Conservation (phyloP, 2,329 filamentous ascomycete species). For the Sporothrix inflata region DNA sequence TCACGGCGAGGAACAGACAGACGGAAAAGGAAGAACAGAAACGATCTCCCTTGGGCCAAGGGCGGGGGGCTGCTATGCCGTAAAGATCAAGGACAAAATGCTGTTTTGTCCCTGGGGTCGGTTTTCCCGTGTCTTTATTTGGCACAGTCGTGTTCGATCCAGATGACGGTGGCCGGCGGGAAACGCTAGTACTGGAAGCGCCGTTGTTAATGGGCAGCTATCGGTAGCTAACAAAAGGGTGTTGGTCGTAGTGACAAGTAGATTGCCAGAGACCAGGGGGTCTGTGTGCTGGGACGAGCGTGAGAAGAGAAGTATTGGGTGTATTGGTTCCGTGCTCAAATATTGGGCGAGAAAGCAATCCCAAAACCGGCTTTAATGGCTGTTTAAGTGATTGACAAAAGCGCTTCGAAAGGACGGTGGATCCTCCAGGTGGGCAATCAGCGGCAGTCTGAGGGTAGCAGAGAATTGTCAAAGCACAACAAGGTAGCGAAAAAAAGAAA, state of each 20-base stretch:
- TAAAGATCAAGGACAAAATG: background rate
- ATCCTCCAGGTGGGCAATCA: slow-evolving; percentile 17
- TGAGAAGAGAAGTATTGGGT: background rate
- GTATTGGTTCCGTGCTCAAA: background rate
- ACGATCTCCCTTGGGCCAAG: background rate
- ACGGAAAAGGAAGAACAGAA: background rate
- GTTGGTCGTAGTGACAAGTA: background rate
- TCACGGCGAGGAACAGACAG: background rate
- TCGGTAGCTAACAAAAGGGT: background rate
- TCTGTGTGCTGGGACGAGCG: background rate
- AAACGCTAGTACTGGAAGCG: slow-evolving; percentile 16
- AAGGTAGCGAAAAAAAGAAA: background rate
- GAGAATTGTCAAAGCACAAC: background rate
- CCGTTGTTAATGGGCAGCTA: slow-evolving; percentile 6
- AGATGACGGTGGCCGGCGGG: background rate
- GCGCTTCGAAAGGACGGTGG: background rate
- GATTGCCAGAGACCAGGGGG: background rate
- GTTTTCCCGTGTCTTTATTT: slow-evolving; percentile 17
- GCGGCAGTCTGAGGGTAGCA: background rate
- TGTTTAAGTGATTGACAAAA: slow-evolving; percentile 24
- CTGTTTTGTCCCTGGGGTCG: background rate
- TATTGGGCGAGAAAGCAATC: slow-evolving; percentile 7
- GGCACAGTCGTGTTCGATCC: slow-evolving; percentile 10
- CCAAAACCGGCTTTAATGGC: slow-evolving; percentile 29
- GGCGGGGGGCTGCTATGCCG: slow-evolving; percentile 1